These are phyloP conservation scores for Maudiozyma pseudohumilis DNA, from an alignment of 805 yeast genomes.

Conservation along the genomic window DNA sequence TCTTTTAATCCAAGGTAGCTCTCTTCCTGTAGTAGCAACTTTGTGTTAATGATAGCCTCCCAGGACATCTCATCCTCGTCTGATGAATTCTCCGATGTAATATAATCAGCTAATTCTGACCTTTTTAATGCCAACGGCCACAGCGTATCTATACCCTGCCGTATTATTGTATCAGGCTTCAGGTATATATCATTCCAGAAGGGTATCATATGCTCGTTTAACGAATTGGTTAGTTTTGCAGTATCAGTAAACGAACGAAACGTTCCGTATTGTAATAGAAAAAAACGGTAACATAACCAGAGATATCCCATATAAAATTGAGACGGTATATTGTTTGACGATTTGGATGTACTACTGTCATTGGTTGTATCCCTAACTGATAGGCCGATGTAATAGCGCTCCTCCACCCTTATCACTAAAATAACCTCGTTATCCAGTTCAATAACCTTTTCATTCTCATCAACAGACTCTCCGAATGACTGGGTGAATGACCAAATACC, in stretches of 20 bases:
- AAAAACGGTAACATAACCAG: conserved; percentile 22
- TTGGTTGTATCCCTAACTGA: conserved; percentile 3
- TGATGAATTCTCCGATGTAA: neutral
- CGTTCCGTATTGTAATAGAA: conserved; percentile 16
- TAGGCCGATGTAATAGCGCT: conserved; percentile 20
- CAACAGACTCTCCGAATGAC: conserved; percentile 6
- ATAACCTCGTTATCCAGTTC: conserved; percentile 26
- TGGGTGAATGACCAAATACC: conserved; percentile 29
- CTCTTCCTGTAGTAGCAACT: conserved; percentile 21
- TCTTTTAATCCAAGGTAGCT: conserved; percentile 25
- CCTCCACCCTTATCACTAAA: conserved; percentile 24
- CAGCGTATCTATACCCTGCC: conserved; percentile 16
- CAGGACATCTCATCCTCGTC: conserved; percentile 9
- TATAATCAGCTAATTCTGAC: conserved; percentile 15
- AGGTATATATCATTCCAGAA: conserved; percentile 25
- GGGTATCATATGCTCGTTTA: conserved; percentile 25
- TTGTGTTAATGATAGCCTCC: conserved; percentile 22
- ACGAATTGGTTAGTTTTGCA: conserved; percentile 17
- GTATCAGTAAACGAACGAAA: conserved; percentile 20
- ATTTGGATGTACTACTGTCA: conserved; percentile 6
- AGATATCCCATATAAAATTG: conserved; percentile 20
- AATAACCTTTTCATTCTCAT: conserved; percentile 13
- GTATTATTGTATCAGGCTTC: conserved; percentile 16
- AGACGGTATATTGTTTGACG: conserved; percentile 18
- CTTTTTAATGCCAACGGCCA: conserved; percentile 19